Conservation (phyloP, 257 asterid genomes). For the Petrea volubilis region DNA sequence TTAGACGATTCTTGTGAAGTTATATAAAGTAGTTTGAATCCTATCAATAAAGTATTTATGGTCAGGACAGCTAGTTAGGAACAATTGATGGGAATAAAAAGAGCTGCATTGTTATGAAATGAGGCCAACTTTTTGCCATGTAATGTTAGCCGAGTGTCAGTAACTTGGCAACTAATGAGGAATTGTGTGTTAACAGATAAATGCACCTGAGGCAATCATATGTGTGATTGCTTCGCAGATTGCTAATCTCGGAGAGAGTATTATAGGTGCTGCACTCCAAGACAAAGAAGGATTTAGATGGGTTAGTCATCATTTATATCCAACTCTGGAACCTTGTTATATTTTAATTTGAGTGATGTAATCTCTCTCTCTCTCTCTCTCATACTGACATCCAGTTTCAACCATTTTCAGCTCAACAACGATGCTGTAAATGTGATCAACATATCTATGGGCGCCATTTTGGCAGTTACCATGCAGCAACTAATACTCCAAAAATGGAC, state of each 20-base stretch:
- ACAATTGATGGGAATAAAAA: not conserved
- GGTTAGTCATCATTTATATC: conserved; percentile 33
- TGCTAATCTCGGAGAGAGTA: conserved; percentile 61
- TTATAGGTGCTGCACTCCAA: conserved; percentile 57
- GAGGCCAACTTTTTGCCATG: not conserved
- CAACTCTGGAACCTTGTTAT: not conserved
- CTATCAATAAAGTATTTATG: not conserved
- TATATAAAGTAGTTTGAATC: not conserved
- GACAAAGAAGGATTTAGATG: conserved; percentile 60
- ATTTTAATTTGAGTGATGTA: not conserved
- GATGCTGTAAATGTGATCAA: conserved; percentile 74
- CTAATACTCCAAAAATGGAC: conserved; percentile 40
- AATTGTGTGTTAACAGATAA: conserved; percentile 32
- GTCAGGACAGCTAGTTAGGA: not conserved
- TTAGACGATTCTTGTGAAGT: not conserved
- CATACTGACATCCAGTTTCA: conserved; percentile 1
- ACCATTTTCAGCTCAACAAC: conserved; percentile 63
- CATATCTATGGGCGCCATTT: conserved; percentile 68
- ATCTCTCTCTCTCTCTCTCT: not conserved
- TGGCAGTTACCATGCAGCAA: conserved; percentile 74
- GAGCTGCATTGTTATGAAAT: not conserved
- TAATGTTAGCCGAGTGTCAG: not conserved
- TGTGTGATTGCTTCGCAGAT: conserved; percentile 57
- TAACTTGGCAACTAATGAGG: not conserved
- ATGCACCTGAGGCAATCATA: conserved; percentile 33